Conservation (phyloP, 164 flowering plant species). For the Tetrastigma voinierianum region DNA sequence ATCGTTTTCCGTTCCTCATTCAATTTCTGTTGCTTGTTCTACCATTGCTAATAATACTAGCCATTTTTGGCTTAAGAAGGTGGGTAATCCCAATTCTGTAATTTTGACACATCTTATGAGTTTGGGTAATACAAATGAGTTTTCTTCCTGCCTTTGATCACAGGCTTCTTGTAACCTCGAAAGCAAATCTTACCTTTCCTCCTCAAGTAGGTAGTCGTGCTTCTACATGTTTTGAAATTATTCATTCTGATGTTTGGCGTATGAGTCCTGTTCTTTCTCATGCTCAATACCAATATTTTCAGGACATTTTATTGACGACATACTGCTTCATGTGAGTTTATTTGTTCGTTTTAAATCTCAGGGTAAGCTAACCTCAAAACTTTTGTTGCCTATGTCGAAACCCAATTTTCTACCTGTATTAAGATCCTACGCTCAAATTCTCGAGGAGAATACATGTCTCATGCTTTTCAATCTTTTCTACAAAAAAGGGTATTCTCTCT, state of each 20-base stretch:
- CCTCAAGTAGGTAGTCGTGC: no score
- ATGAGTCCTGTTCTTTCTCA: no score
- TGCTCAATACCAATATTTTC: not conserved
- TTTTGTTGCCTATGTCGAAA: constrained; percentile 2
- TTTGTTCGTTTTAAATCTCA: constrained; percentile 4
- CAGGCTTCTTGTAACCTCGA: no score
- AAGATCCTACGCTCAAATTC: not conserved
- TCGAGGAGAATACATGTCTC: not conserved
- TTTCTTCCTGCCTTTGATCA: not conserved
- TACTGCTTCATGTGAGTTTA: not conserved
- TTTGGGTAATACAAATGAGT: not conserved
- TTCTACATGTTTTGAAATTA: no score
- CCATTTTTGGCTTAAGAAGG: not conserved
- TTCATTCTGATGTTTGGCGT: no score
- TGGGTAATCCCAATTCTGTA: not conserved
- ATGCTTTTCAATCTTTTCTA: not conserved
- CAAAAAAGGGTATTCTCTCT: constrained; percentile 7
- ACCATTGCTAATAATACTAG: not conserved
- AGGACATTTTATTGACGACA: not conserved
- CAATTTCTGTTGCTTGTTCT: not conserved
- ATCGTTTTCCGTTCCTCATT: not conserved
- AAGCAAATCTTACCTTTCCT: no score
- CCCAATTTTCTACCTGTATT: not conserved
- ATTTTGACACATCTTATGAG: not conserved
- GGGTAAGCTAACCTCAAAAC: not conserved